Conservation (phyloP, 805 yeast genomes). For the Lipomyces sp. region DNA sequence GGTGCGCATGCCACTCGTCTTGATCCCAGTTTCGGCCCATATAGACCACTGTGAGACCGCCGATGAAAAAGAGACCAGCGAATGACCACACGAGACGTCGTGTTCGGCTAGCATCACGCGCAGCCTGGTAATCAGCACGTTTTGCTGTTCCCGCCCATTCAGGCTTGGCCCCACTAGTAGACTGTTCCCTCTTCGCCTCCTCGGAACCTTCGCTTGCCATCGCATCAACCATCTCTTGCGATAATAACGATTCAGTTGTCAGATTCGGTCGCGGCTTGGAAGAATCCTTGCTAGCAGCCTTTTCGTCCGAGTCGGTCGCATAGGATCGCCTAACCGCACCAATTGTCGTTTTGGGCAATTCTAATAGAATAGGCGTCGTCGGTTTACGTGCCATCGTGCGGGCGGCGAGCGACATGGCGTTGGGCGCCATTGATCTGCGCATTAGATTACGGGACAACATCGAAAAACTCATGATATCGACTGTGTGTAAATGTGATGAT, state of each 20-base stretch:
- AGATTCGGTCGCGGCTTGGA: slow-evolving; percentile 32
- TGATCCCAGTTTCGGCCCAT: slow-evolving; percentile 46
- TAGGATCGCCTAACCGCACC: background rate
- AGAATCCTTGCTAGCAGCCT: background rate
- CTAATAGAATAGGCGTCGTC: background rate
- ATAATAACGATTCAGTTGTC: slow-evolving; percentile 32
- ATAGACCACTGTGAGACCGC: slow-evolving; percentile 23
- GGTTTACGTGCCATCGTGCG: slow-evolving; percentile 7
- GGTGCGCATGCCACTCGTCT: slow-evolving; percentile 65
- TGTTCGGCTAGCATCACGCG: slow-evolving; percentile 41
- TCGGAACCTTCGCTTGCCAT: slow-evolving; percentile 14
- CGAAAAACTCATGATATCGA: slow-evolving; percentile 15
- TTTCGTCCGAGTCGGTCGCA: background rate
- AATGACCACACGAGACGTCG: slow-evolving; percentile 23
- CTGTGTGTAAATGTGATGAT: background rate
- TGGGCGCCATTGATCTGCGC: background rate
- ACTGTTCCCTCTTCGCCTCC: slow-evolving; percentile 26
- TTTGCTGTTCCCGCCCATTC: slow-evolving; percentile 60
- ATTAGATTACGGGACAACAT: slow-evolving; percentile 2
- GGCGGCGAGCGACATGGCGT: background rate
- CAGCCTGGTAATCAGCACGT: slow-evolving; percentile 46
- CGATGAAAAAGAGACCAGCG: slow-evolving; percentile 10
- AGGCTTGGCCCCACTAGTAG: slow-evolving; percentile 39
- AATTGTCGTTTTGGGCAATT: background rate
- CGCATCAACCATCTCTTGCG: slow-evolving; percentile 28